Base-by-base conservation (phyloP, 805 yeast genomes). In the Starmerella bacillaris region DNA sequence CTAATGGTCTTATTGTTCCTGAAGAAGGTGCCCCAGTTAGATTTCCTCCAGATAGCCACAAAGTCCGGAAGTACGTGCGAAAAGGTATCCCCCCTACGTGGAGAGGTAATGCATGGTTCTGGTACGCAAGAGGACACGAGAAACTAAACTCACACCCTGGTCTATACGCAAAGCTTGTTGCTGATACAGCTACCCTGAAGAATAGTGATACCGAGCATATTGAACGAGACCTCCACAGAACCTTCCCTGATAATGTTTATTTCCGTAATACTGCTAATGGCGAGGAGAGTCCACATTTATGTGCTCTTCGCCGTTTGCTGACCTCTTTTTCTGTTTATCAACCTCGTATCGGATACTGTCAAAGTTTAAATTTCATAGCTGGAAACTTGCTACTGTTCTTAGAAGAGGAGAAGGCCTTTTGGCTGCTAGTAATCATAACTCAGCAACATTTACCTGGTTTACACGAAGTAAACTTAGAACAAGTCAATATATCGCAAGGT, bases 101-200 rank as follows among this genome's bases (percentile, higher is more conserved):
- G 95, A 63, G 98, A 45, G 98, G 98, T 1, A 69, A 70, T 44
- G 94, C 95, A 1, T 86, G 98, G 98, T 86, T 89, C 65, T 75
- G 72, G 60, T 86, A 79, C 55, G 92, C 93, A 6, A 73, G 74
- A 18, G 98, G 96, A 2, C 66, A 72, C 37, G 89, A 78, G 35
- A 66, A 65, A 44, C 56, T 82, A 37, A 71, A 67, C 44, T 70
- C 71, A 27, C 72, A 84, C 50, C 60, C 59, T 12, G 94, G 92
- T 1, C 65, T 78, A 2, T 89, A 84, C 53, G 78, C 72, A 30
- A 60, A 63, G 40, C 62, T 86, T 21, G 72, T 80, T 26, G 59
- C 57, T 11, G 72, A 73, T 43, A 72, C 86, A 0, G 45, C 52
- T 21, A 60, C 58, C 22, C 50, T 68, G 31, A 59, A 63, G n/a